Evolutionary conservation across 2,329 filamentous ascomycete species (phyloP).

Genomic region (Ceratocystis smalleyi): DNA sequence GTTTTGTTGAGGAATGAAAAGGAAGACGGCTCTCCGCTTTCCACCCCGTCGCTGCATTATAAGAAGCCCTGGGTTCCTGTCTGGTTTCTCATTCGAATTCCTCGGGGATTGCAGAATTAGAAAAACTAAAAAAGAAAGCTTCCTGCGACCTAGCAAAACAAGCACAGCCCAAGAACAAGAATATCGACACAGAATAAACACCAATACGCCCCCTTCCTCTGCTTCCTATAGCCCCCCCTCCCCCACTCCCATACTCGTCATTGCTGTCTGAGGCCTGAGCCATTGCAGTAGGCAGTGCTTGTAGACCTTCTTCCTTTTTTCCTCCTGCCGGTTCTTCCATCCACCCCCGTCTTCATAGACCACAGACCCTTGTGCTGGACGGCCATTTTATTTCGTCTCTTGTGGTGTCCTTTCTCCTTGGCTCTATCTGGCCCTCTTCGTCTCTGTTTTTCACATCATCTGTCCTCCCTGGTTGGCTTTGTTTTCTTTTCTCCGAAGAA

Average conservation of each 20-base stretch:
- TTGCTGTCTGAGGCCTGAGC: slow-evolving; percentile 4
- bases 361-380: background rate
- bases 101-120: background rate
- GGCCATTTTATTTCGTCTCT: background rate
- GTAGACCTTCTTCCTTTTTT: background rate
- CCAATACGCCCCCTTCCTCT: background rate
- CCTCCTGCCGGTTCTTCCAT: background rate
- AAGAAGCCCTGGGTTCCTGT: background rate
- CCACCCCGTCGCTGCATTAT: background rate
- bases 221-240: background rate
- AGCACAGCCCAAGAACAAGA: background rate
- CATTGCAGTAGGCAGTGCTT: background rate
- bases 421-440: background rate
- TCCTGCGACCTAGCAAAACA: background rate
- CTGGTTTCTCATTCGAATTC: background rate
- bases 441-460: background rate
- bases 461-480: background rate
- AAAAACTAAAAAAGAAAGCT: background rate
- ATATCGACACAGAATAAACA: slow-evolving; percentile 3
- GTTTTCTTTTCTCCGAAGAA: background rate
- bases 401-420: background rate
- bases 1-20: background rate
- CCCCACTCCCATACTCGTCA: background rate
- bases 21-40: background rate
- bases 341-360: too few species aligned